A percentile compares a stretch with the other conserved stretches of the same genome.
These are phyloP conservation scores for Leishmania turanica DNA, from an alignment of 208 protist genomes.

Conservation along the genomic window DNA sequence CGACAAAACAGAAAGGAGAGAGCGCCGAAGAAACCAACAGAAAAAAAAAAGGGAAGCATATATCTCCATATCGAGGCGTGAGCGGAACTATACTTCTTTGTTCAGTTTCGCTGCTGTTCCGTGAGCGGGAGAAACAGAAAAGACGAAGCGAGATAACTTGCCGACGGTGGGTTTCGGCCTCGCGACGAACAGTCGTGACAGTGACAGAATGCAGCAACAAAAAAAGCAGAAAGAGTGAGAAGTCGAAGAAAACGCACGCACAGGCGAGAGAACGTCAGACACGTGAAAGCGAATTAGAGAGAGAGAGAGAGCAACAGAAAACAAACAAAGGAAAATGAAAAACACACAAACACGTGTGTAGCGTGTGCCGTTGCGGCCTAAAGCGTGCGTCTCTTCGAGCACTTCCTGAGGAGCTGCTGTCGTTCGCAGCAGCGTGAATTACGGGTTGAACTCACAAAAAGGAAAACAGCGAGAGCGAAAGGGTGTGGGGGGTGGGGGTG, in stretches of 20 bases:
- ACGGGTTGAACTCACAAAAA: not conserved
- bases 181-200: not conserved
- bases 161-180: constrained; percentile 5
- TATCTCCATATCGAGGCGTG: not conserved
- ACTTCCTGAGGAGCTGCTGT: not conserved
- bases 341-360: not conserved
- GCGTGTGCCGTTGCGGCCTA: not conserved
- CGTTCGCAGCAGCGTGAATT: not conserved
- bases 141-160: not conserved
- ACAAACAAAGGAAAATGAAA: not conserved
- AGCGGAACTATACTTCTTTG: not conserved
- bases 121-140: not conserved
- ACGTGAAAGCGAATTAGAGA: not conserved
- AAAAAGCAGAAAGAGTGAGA: constrained; percentile 2
- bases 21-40: not conserved
- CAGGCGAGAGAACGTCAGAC: not conserved
- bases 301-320: not conserved
- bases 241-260: constrained; percentile 2
- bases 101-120: not conserved
- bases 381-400: not conserved
- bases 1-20: not conserved
- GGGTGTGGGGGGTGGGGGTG: not conserved
- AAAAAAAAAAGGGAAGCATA: not conserved
- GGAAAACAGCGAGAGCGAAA: not conserved
- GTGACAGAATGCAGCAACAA: constrained; percentile 9